Base-by-base conservation (phyloP, 805 yeast species). In the Wickerhamomyces strasburgensis region DNA sequence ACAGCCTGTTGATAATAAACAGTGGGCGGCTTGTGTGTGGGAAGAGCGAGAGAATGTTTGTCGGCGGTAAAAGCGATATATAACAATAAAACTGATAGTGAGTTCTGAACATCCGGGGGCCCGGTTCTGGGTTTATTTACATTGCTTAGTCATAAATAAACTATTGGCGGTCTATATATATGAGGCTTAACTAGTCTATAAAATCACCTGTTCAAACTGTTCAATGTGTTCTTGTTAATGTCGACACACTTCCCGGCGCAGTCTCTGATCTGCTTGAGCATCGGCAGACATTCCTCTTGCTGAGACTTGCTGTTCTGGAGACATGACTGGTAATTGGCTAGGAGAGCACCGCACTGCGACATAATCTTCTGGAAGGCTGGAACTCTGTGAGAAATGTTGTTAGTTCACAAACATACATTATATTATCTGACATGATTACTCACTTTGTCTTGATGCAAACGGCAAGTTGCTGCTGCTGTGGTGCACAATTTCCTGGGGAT, bases 331-430 rank as follows among this genome's bases (percentile, higher is more conserved):
- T 84, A 85, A 4, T 68, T 72, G 43, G 70, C 67, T 58, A 85
- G 67, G 32, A 72, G 63, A 3, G 65, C 66, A 10, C 73, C 66
- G 58, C 95, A 85, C 21, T 72, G 67, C 19, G 65, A 63, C 52
- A 82, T 78, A 47, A 85, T 84, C 52, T 69, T 74, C 52, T 76
- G 78, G 57, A 84, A 83, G 7, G 84, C 70, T 1, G 94, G 90
- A 13, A 84, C 90, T 27, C 65, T 58, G 25, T 30, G 17, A 8
- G 19, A 5, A 17, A 13, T 6, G 16, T 6, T 27, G 39, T 41
- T 23, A 33, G 38, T 34, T 13, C 11, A 26, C 5, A 10, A 8
- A 8, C 25, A 21, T 21, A 21, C 11, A 21, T 21, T 8, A 8
- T 21, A 21, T 21, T 7, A 8, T 21, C 11, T 14, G 9, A 7